Percentiles rank a stretch among this genome's conserved stretches.
Evolutionary conservation across 2,329 filamentous ascomycete genomes (phyloP).

Genomic region (Botryotinia convoluta): DNA sequence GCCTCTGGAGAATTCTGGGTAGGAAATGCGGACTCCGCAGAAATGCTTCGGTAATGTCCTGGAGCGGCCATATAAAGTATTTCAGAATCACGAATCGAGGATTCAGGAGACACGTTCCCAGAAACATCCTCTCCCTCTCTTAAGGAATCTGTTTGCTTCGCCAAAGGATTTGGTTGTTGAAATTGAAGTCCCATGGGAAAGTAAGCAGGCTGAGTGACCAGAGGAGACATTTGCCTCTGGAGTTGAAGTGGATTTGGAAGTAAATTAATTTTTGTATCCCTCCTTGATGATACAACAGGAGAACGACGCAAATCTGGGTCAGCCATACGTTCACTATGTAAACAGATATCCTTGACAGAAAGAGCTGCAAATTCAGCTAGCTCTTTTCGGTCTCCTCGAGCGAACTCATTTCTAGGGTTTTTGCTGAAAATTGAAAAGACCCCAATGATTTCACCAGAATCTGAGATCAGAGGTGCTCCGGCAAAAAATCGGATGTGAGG

Average conservation of each 20-base stretch:
- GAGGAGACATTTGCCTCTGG: background rate
- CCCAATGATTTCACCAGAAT: conserved; percentile 35
- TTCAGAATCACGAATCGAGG: conserved; percentile 10
- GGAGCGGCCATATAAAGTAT: conserved; percentile 12
- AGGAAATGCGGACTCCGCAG: background rate
- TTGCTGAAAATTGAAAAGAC: conserved; percentile 38
- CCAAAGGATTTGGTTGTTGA: background rate
- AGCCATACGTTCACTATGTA: conserved; percentile 15
- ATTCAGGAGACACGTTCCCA: background rate
- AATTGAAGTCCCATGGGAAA: background rate
- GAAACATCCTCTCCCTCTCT: background rate
- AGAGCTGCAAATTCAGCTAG: conserved; percentile 34
- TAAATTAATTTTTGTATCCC: conserved; percentile 21
- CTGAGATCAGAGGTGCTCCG: conserved; percentile 39
- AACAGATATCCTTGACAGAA: conserved; percentile 25
- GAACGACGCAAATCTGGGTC: conserved; percentile 20
- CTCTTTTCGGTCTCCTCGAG: conserved; percentile 30
- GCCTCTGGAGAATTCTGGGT: background rate
- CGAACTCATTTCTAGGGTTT: conserved; percentile 33
- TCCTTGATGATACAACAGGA: conserved; percentile 21
- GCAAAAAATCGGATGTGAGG: conserved; percentile 41
- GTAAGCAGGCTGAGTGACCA: background rate
- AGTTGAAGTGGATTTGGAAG: conserved; percentile 13
- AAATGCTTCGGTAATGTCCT: background rate
- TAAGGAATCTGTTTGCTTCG: background rate